These are phyloP conservation scores for Rhodotorula sp. DNA, from an alignment of 1,284 basidiomycete genomes.

Conservation along the genomic window DNA sequence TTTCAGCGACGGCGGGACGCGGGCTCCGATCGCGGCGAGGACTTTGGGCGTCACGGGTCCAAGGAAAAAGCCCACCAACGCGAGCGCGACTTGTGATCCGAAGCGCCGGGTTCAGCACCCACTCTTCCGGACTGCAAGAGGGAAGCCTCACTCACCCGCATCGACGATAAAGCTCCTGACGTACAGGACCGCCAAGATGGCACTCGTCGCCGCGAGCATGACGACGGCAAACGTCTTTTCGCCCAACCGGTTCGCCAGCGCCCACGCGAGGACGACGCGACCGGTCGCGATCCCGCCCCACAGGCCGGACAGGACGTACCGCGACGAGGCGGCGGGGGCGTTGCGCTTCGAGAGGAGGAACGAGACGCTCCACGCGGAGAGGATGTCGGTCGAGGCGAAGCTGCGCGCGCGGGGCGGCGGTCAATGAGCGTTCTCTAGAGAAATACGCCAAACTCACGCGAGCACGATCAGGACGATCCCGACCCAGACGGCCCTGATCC, in stretches of 20 bases:
- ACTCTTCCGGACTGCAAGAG: too few species aligned
- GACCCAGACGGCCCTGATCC: slow-evolving; percentile 28
- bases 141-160: slow-evolving; percentile 11
- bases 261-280: slow-evolving; percentile 23
- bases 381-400: slow-evolving; percentile 32
- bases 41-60: slow-evolving; percentile 32
- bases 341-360: slow-evolving; percentile 24
- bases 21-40: slow-evolving; percentile 18
- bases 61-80: slow-evolving; percentile 32
- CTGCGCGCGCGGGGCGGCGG: background rate
- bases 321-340: slow-evolving; percentile 24
- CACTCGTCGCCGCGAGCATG: slow-evolving; percentile 19
- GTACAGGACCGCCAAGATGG: slow-evolving; percentile 23
- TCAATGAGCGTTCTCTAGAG: background rate
- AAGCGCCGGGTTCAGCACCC: background rate
- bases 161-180: slow-evolving; percentile 23
- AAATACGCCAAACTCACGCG: slow-evolving; percentile 4
- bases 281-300: slow-evolving; percentile 38
- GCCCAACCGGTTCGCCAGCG: slow-evolving; percentile 20
- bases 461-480: slow-evolving; percentile 32
- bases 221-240: slow-evolving; percentile 30
- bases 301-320: slow-evolving; percentile 30
- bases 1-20: slow-evolving; percentile 37
- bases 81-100: slow-evolving; percentile 16
- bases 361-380: slow-evolving; percentile 36